A percentile compares a stretch with the other conserved stretches of the same genome.
phyloP scores from a whole-genome alignment of 768 basidiomycete genomes.

The Psilocybe tampanensis region DNA sequence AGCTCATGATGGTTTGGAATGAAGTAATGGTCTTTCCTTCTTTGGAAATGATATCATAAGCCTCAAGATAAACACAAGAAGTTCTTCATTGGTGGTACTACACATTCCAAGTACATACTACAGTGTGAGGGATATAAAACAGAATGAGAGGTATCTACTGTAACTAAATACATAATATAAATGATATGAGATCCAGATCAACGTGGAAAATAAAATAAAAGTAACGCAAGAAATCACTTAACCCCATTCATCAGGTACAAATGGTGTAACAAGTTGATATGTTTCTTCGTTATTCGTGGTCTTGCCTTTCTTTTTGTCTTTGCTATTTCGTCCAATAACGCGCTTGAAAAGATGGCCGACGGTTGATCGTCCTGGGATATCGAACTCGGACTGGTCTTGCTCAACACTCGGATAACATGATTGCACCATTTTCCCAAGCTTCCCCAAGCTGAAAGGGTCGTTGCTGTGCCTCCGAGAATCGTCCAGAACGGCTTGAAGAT shows the following conservation, averaged over 20 bases:
- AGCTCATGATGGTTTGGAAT: no score
- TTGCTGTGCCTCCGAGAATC: constrained; percentile 60
- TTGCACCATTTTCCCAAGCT: constrained; percentile 71
- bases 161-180: constrained; percentile 5
- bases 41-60: no score
- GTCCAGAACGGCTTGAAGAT: constrained; percentile 71
- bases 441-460: constrained; percentile 65
- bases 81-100: no score
- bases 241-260: constrained; percentile 77
- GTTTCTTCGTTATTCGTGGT: constrained; percentile 78
- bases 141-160: background rate
- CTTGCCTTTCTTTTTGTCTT: constrained; percentile 42
- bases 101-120: background rate
- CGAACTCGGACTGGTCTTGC: constrained; percentile 28
- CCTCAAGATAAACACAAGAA: no score
- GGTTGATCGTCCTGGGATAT: constrained; percentile 37
- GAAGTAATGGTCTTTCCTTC: no score
- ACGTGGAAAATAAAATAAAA: background rate
- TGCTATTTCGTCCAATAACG: constrained; percentile 55
- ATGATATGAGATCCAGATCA: background rate
- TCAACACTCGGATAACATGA: constrained; percentile 58
- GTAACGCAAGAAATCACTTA: constrained; percentile 24
- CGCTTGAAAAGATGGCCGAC: constrained; percentile 61
- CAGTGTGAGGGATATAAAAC: constrained; percentile 1
- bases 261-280: constrained; percentile 82